Evolutionary conservation across 768 basidiomycete species (phyloP).

Genomic region (Lentinula aciculospora): DNA sequence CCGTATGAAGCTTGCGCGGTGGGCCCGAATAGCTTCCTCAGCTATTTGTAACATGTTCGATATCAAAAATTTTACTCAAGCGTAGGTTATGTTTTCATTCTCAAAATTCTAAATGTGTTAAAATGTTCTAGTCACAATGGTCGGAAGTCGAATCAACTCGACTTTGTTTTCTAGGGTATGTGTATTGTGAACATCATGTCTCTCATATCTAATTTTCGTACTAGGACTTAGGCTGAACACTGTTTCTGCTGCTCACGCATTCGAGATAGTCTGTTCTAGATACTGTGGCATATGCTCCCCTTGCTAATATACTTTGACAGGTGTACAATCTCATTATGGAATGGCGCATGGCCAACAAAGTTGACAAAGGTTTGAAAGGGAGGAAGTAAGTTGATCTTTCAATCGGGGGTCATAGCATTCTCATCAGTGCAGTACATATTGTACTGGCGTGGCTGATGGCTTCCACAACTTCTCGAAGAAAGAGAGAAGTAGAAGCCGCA

Average conservation of each 20-base stretch:
- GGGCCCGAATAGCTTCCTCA: not conserved
- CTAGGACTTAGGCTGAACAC: not conserved
- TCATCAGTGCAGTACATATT: conserved; percentile 10
- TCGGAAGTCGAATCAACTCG: not conserved
- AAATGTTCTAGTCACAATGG: not conserved
- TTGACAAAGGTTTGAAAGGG: conserved; percentile 14
- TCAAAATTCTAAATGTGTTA: not conserved
- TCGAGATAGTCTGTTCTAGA: not conserved
- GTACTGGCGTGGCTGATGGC: conserved; percentile 14
- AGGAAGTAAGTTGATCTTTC: conserved; percentile 16
- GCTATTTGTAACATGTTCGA: not conserved
- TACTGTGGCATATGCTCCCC: not conserved
- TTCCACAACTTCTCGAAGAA: conserved; percentile 13
- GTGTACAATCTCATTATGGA: conserved; percentile 20
- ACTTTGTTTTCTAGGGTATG: not conserved
- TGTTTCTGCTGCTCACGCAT: not conserved
- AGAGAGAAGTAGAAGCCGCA: conserved; percentile 15
- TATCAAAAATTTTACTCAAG: not conserved
- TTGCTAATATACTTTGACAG: conserved; percentile 6
- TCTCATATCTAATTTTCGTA: no score
- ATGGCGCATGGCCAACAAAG: conserved; percentile 17
- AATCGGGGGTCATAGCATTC: not conserved
- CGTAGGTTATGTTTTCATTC: not conserved
- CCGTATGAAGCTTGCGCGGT: not conserved
- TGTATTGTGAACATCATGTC: not conserved